Conservation (phyloP, 306 rosid genomes). For the Ormosia emarginata region DNA sequence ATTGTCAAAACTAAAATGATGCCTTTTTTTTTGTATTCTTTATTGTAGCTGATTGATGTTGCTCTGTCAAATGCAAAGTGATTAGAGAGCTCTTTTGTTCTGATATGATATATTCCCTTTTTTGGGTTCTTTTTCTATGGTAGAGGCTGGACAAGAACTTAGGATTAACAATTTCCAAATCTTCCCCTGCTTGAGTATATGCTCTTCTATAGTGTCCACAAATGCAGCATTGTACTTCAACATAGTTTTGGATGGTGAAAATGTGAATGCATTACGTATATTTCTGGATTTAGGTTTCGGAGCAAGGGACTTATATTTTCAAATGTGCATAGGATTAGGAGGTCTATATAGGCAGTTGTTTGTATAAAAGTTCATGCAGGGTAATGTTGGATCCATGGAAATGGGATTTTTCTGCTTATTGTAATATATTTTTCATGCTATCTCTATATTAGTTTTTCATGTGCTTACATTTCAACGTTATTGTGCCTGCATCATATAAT, state of each 20-base stretch:
- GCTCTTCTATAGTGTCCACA: not conserved
- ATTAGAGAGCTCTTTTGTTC: not conserved
- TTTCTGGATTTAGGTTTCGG: not conserved
- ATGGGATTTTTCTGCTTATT: not conserved
- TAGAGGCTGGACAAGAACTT: not conserved
- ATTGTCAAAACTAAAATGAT: not conserved
- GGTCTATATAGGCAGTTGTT: not conserved
- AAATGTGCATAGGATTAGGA: conserved; percentile 6
- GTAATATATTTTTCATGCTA: not conserved
- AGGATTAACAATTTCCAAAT: not conserved
- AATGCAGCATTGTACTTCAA: not conserved
- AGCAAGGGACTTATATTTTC: not conserved
- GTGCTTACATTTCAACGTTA: not conserved
- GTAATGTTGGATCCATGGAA: not conserved
- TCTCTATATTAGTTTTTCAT: not conserved
- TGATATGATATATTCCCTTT: not conserved
- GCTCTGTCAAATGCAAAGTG: not conserved
- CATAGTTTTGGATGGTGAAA: not conserved
- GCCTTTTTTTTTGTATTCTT: conserved; percentile 10
- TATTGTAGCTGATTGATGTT: not conserved
- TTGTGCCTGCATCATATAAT: not conserved
- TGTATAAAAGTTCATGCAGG: not conserved
- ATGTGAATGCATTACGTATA: not conserved
- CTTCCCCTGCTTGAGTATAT: not conserved
- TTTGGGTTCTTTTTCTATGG: not conserved